A percentile compares a stretch with the other conserved stretches of the same genome.
Conservation (phyloP, 2,329 filamentous ascomycete species). For the Rhynchosporium graminicola region DNA sequence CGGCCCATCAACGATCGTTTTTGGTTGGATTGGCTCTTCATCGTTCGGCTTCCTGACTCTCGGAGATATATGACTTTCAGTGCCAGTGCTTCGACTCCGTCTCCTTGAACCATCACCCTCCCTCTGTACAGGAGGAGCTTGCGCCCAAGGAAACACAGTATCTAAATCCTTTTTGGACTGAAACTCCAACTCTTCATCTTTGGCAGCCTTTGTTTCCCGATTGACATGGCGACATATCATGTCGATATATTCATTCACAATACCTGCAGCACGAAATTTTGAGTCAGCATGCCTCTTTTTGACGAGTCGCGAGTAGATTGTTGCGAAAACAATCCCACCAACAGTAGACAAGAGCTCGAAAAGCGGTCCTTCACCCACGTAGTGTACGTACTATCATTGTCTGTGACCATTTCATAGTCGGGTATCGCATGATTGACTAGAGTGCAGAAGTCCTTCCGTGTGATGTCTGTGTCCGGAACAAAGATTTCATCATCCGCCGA, state of each 20-base stretch:
- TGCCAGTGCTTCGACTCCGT: neutral
- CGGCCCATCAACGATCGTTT: neutral
- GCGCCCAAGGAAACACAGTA: too few species aligned
- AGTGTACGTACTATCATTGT: neutral
- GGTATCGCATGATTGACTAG: neutral
- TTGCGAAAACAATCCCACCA: too few species aligned
- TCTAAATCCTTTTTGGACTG: neutral
- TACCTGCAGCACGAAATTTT: too few species aligned
- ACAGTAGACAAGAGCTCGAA: too few species aligned
- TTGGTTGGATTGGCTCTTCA: neutral
- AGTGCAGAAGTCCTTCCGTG: neutral
- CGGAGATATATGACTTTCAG: neutral
- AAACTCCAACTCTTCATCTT: neutral
- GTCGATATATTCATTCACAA: slow-evolving; percentile 4
- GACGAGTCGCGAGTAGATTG: too few species aligned
- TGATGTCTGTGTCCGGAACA: neutral
- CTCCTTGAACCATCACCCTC: neutral
- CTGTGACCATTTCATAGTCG: neutral
- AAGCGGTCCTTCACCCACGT: too few species aligned
- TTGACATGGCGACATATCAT: neutral
- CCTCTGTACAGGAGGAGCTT: neutral
- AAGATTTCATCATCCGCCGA: neutral
- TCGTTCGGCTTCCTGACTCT: neutral
- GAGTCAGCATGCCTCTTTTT: too few species aligned
- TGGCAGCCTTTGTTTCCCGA: neutral